A percentile compares a stretch with the other conserved stretches of the same genome.
phyloP scores from a whole-genome alignment of 805 yeast genomes.

The Saccharomycopsis schoenii region DNA sequence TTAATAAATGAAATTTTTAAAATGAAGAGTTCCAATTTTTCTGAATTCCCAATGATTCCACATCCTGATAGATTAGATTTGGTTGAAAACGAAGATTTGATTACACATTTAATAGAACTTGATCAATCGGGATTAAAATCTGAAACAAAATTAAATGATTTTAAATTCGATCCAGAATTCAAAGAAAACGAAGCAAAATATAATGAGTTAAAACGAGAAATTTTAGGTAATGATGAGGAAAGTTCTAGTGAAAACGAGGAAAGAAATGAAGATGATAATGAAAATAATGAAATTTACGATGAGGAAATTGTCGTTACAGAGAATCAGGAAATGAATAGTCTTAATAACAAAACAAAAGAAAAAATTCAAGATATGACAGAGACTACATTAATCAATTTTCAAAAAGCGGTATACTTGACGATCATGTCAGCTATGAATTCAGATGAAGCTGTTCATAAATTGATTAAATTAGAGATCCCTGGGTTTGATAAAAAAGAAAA shows the following conservation, averaged over 20 bases:
- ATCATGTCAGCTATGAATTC: slow-evolving; percentile 85
- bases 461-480: slow-evolving; percentile 37
- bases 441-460: slow-evolving; percentile 87
- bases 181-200: slow-evolving; percentile 42
- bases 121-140: slow-evolving; percentile 38
- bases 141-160: slow-evolving; percentile 39
- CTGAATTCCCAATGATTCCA: slow-evolving; percentile 30
- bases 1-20: slow-evolving; percentile 44
- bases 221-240: slow-evolving; percentile 32
- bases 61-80: slow-evolving; percentile 38
- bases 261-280: slow-evolving; percentile 29
- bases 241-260: slow-evolving; percentile 15
- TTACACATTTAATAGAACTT: slow-evolving; percentile 45
- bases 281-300: slow-evolving; percentile 19
- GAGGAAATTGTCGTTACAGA: slow-evolving; percentile 19
- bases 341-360: slow-evolving; percentile 9
- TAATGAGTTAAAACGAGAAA: slow-evolving; percentile 31
- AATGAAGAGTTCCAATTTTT: slow-evolving; percentile 36
- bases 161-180: slow-evolving; percentile 41
- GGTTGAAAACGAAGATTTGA: slow-evolving; percentile 54
- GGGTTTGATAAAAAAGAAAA: slow-evolving; percentile 1
- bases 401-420: slow-evolving; percentile 70
- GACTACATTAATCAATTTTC: slow-evolving; percentile 49
- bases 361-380: slow-evolving; percentile 60
- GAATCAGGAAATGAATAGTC: not conserved